Evolutionary conservation across 148 eudicot genomes (phyloP).

Genomic region (Rhododendron williamsianum): DNA sequence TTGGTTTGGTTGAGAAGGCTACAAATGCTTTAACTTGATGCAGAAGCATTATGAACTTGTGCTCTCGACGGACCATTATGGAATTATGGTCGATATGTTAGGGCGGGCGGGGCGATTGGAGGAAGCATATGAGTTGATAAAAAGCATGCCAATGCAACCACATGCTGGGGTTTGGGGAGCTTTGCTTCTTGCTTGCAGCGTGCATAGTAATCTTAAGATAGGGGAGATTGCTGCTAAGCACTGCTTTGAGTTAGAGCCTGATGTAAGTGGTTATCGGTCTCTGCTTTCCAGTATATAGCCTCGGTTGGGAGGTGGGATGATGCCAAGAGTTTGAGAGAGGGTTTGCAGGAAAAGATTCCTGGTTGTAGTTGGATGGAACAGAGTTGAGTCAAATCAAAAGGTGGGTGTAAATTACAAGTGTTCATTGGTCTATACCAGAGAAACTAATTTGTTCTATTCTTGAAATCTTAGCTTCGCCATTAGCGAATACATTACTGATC

Average conservation of each 20-base stretch:
- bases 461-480: background rate
- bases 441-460: background rate
- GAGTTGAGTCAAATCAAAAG: background rate
- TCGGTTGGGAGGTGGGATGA: conserved; percentile 76
- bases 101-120: conserved; percentile 70
- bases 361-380: conserved; percentile 69
- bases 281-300: conserved; percentile 71
- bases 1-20: conserved; percentile 79
- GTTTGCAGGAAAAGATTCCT: conserved; percentile 36
- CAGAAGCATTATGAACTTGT: conserved; percentile 36
- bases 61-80: conserved; percentile 70
- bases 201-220: conserved; percentile 61
- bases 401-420: background rate
- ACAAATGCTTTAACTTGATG: conserved; percentile 54
- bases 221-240: conserved; percentile 73
- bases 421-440: background rate
- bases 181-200: conserved; percentile 70
- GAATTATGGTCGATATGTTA: conserved; percentile 71
- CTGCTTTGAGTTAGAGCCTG: conserved; percentile 61
- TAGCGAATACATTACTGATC: background rate
- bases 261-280: conserved; percentile 55
- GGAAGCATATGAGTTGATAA: conserved; percentile 66
- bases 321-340: conserved; percentile 50
- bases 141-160: conserved; percentile 71
- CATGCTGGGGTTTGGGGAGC: conserved; percentile 95